Percentiles rank a stretch among this genome's conserved stretches.
phyloP scores from a whole-genome alignment of 2,329 filamentous ascomycete species.

The Arthroderma sp. region DNA sequence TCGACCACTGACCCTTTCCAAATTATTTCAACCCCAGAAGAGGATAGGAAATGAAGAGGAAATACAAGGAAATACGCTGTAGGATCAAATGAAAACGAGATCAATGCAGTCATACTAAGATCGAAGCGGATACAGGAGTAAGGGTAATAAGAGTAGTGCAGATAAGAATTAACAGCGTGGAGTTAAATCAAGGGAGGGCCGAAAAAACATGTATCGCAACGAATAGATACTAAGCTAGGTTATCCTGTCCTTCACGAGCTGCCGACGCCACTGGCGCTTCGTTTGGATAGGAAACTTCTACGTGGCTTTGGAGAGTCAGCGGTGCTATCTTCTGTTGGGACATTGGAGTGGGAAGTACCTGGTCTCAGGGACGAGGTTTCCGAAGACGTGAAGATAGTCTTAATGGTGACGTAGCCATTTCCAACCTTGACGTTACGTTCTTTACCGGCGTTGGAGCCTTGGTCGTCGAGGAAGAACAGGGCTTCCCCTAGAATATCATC shows the following conservation, averaged over 20 bases:
- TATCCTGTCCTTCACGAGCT: background rate
- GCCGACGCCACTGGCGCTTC: slow-evolving; percentile 22
- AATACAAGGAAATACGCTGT: background rate
- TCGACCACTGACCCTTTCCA: background rate
- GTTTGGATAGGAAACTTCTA: slow-evolving; percentile 38
- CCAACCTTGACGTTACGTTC: slow-evolving; percentile 69
- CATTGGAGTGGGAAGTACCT: slow-evolving; percentile 26
- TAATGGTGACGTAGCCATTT: slow-evolving; percentile 57
- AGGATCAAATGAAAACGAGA: background rate
- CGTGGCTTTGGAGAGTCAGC: slow-evolving; percentile 31
- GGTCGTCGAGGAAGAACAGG: slow-evolving; percentile 84
- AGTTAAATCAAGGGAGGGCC: slow-evolving; percentile 1
- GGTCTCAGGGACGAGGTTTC: slow-evolving; percentile 32
- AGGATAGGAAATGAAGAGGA: background rate
- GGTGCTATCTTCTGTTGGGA: slow-evolving; percentile 18
- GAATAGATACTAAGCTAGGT: background rate
- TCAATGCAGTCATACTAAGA: background rate
- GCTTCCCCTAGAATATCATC: slow-evolving; percentile 76
- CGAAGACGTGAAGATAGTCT: slow-evolving; percentile 54
- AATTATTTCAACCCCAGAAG: background rate
- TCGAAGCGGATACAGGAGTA: background rate
- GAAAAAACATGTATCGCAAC: slow-evolving; percentile 3
- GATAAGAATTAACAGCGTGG: slow-evolving; percentile 1
- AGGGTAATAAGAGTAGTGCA: background rate
- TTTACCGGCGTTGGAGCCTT: slow-evolving; percentile 46